Conservation (phyloP, 352 stramenopile species). For the Phytopythium oedochilum region DNA sequence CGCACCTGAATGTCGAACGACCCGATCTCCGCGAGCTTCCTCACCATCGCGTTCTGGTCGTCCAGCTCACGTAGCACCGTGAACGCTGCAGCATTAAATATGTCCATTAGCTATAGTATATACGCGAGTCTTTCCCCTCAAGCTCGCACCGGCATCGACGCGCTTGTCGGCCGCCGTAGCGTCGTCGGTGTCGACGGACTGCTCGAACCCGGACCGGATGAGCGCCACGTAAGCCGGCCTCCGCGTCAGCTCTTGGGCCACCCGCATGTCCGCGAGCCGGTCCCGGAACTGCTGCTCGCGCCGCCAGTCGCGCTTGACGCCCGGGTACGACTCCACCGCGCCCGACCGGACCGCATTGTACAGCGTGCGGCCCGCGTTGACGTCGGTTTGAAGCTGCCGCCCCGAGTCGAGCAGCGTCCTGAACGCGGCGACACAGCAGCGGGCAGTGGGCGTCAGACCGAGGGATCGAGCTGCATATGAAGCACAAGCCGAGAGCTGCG, state of each 20-base stretch:
- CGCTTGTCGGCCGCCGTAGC: slow-evolving; percentile 25
- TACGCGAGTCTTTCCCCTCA: no score
- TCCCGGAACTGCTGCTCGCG: slow-evolving; percentile 56
- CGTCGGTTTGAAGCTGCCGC: slow-evolving; percentile 45
- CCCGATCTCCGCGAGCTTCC: slow-evolving; percentile 33
- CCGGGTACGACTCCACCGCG: slow-evolving; percentile 55
- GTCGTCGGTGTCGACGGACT: slow-evolving; percentile 21
- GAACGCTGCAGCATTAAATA: slow-evolving; percentile 29
- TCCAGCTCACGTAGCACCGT: slow-evolving; percentile 46
- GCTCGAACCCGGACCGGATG: slow-evolving; percentile 48
- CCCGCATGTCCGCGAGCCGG: slow-evolving; percentile 44
- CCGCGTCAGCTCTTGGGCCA: slow-evolving; percentile 24
- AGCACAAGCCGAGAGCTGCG: neutral
- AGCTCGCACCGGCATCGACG: slow-evolving; percentile 50
- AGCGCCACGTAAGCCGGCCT: slow-evolving; percentile 29
- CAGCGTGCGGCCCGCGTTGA: slow-evolving; percentile 42
- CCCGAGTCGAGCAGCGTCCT: slow-evolving; percentile 55
- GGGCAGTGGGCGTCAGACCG: neutral
- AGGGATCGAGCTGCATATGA: neutral
- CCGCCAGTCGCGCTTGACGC: slow-evolving; percentile 68
- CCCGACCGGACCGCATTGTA: slow-evolving; percentile 65
- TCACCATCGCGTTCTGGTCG: slow-evolving; percentile 65
- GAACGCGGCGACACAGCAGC: neutral
- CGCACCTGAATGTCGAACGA: slow-evolving; percentile 49
- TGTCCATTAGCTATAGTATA: neutral